phyloP scores from a whole-genome alignment of 177 flowering plant species.

The Vitis hybrid region DNA sequence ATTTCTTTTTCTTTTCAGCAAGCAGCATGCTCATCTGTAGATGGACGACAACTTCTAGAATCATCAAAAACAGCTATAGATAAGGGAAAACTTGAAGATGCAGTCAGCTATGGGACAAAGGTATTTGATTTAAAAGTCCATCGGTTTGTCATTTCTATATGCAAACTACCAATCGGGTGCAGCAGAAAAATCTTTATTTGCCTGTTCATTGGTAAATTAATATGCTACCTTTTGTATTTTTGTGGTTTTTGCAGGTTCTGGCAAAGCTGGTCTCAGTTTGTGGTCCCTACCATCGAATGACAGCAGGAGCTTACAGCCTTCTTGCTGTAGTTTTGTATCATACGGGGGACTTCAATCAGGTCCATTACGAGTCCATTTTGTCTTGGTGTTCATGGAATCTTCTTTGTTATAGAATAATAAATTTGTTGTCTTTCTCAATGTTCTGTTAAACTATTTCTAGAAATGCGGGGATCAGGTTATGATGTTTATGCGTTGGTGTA shows the following conservation, averaged over 20 bases:
- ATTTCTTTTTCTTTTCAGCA: conserved; percentile 61
- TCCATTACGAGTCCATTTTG: conserved; percentile 14
- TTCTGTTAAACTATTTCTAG: not conserved
- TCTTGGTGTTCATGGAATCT: conserved; percentile 2
- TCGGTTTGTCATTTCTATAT: not conserved
- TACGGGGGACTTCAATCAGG: conserved; percentile 99
- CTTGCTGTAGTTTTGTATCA: conserved; percentile 97
- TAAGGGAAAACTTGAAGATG: conserved; percentile 99
- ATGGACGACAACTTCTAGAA: conserved; percentile 94
- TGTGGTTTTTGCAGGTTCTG: conserved; percentile 61
- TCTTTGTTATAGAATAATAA: not conserved
- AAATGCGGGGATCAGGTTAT: not conserved
- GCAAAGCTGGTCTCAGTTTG: conserved; percentile 95
- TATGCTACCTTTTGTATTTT: not conserved
- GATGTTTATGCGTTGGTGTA: no score
- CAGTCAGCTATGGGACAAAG: conserved; percentile 94
- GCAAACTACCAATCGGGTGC: not conserved
- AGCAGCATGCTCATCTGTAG: conserved; percentile 99
- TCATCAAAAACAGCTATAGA: conserved; percentile 96
- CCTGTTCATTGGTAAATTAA: not conserved
- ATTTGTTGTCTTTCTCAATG: not conserved
- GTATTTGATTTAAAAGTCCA: conserved; percentile 29
- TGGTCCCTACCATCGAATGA: conserved; percentile 99
- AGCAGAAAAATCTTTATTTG: not conserved
- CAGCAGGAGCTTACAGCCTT: conserved; percentile 99